Evolutionary conservation across 2,329 filamentous ascomycete species (phyloP).

Genomic region (Xylariaceae sp.): DNA sequence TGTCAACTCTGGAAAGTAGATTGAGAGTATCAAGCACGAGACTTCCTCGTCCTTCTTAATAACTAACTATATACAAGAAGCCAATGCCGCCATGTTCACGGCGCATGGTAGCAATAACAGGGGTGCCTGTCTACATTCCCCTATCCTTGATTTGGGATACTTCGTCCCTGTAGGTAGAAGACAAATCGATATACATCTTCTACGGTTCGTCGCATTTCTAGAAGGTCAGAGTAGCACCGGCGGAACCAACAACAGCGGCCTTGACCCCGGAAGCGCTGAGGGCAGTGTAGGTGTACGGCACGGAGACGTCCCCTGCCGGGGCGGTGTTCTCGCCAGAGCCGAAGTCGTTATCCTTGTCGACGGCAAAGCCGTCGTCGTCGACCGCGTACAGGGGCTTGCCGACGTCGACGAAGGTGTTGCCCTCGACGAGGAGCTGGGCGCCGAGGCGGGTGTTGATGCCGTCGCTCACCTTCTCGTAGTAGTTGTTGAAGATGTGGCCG

Average conservation of each 20-base stretch:
- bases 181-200: no score
- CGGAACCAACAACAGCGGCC: slow-evolving; percentile 43
- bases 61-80: background rate
- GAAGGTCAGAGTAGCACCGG: slow-evolving; percentile 30
- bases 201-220: background rate
- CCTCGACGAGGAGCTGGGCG: slow-evolving; percentile 55
- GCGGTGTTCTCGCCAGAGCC: slow-evolving; percentile 52
- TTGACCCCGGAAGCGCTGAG: slow-evolving; percentile 52
- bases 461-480: slow-evolving; percentile 42
- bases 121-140: no score
- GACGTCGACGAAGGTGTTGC: slow-evolving; percentile 39
- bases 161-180: background rate
- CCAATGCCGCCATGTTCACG: background rate
- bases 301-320: slow-evolving; percentile 50
- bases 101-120: background rate
- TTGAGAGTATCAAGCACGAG: no score
- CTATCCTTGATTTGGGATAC: no score
- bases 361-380: slow-evolving; percentile 44
- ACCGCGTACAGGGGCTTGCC: slow-evolving; percentile 41
- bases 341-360: slow-evolving; percentile 46
- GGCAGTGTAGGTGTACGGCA: slow-evolving; percentile 51
- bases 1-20: background rate
- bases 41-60: background rate
- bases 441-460: slow-evolving; percentile 53
- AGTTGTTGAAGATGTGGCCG: slow-evolving; percentile 51